Conservation (phyloP, 2,329 filamentous ascomycete genomes). For the Calonectria pseudoreteaudii region DNA sequence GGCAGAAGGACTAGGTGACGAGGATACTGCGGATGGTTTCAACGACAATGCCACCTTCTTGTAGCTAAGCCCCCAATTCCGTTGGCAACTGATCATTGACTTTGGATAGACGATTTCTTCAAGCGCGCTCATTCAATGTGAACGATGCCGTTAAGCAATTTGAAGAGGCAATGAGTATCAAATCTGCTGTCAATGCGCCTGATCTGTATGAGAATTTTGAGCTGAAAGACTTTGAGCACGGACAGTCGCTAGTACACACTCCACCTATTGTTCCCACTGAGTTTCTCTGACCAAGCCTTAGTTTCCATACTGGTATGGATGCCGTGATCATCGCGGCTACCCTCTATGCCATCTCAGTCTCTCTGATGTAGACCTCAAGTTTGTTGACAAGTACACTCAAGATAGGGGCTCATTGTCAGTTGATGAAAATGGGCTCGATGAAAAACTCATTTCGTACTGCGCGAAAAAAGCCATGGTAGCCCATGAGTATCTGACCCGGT, state of each 20-base stretch:
- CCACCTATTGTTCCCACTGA: background rate
- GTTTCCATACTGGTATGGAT: background rate
- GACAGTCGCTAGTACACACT: background rate
- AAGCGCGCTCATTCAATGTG: background rate
- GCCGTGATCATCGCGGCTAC: background rate
- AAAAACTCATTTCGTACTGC: background rate
- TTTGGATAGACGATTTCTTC: background rate
- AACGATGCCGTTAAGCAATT: background rate
- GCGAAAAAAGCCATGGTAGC: background rate
- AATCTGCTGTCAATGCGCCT: background rate
- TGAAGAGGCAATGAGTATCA: background rate
- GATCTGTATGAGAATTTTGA: background rate
- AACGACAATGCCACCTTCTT: background rate
- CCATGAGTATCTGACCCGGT: background rate
- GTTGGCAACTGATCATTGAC: background rate
- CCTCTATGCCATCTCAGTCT: background rate
- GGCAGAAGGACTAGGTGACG: background rate
- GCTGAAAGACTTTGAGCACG: background rate
- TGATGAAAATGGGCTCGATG: background rate
- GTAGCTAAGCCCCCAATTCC: background rate
- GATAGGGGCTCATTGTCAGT: background rate
- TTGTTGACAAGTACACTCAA: background rate
- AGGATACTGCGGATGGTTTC: background rate
- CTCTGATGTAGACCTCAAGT: background rate
- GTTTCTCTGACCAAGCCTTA: background rate